These are phyloP conservation scores for Asterochloris erici DNA, from an alignment of 139 green algal species.

Conservation along the genomic window DNA sequence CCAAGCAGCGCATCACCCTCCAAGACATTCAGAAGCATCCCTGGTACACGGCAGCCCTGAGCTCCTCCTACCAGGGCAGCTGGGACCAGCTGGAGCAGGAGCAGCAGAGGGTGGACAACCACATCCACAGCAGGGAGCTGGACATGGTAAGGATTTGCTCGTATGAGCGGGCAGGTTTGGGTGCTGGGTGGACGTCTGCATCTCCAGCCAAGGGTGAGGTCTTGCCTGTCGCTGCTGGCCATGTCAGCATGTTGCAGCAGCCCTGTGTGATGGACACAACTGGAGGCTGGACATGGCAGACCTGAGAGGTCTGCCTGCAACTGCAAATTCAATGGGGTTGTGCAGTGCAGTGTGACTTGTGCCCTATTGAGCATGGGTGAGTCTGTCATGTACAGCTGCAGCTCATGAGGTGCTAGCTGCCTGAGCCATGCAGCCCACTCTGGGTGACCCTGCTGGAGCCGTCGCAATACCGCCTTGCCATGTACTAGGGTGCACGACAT, in stretches of 20 bases:
- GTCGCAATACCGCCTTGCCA: no score
- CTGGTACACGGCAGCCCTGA: slow-evolving; percentile 29
- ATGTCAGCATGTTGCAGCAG: neutral
- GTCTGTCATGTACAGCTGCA: no score
- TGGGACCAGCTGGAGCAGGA: slow-evolving; percentile 10
- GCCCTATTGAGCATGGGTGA: no score
- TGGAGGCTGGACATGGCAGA: neutral
- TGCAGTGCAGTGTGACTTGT: no score
- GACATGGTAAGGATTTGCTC: neutral
- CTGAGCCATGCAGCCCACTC: no score
- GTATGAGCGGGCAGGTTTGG: neutral
- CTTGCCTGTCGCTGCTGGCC: neutral
- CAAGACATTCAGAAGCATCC: slow-evolving; percentile 40
- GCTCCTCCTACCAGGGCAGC: neutral
- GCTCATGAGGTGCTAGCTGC: no score
- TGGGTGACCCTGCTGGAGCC: no score
- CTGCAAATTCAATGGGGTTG: no score
- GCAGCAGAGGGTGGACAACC: neutral
- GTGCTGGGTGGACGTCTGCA: neutral
- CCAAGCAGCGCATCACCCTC: slow-evolving; percentile 33
- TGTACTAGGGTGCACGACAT: no score
- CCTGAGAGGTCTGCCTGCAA: no score
- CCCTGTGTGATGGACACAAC: neutral
- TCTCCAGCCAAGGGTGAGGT: neutral
- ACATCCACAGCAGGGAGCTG: neutral